phyloP scores from a whole-genome alignment of 2,329 filamentous ascomycete genomes.

The Torrubiella hemipterigena region DNA sequence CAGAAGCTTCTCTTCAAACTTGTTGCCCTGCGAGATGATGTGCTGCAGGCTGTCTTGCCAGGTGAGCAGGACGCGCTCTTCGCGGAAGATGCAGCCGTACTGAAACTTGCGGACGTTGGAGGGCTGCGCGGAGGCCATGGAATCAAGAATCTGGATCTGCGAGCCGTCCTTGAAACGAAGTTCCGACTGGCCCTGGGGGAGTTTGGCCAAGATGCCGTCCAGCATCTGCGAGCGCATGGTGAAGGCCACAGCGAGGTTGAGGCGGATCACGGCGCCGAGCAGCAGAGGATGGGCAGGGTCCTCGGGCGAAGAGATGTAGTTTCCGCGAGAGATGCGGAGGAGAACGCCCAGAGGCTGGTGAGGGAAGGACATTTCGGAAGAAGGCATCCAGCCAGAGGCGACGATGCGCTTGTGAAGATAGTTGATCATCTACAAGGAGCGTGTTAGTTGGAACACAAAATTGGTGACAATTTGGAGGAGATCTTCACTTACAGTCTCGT shows the following conservation, averaged over 20 bases:
- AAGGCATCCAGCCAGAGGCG: constrained; percentile 17
- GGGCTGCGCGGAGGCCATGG: constrained; percentile 22
- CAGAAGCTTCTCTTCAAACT: constrained; percentile 20
- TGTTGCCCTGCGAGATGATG: constrained; percentile 24
- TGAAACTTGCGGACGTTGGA: constrained; percentile 28
- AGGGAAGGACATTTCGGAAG: constrained; percentile 6
- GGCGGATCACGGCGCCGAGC: constrained; percentile 26
- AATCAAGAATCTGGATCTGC: constrained; percentile 31
- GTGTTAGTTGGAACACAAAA: background rate
- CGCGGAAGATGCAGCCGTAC: constrained; percentile 28
- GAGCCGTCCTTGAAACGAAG: constrained; percentile 28
- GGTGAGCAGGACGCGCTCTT: constrained; percentile 27
- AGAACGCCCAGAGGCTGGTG: constrained; percentile 22
- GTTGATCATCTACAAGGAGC: constrained; percentile 15
- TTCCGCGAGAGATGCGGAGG: constrained; percentile 23
- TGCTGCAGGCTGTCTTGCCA: constrained; percentile 29
- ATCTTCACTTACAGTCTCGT: constrained; percentile 14
- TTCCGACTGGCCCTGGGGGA: constrained; percentile 27
- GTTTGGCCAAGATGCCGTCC: constrained; percentile 27
- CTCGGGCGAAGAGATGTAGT: constrained; percentile 29
- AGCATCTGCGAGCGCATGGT: constrained; percentile 37
- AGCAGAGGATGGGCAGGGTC: constrained; percentile 22
- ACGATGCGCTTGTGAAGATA: constrained; percentile 17
- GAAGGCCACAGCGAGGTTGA: constrained; percentile 33
- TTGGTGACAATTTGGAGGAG: background rate